Conservation (phyloP, 176 grass and related monocot genomes). For the Avena insularis region DNA sequence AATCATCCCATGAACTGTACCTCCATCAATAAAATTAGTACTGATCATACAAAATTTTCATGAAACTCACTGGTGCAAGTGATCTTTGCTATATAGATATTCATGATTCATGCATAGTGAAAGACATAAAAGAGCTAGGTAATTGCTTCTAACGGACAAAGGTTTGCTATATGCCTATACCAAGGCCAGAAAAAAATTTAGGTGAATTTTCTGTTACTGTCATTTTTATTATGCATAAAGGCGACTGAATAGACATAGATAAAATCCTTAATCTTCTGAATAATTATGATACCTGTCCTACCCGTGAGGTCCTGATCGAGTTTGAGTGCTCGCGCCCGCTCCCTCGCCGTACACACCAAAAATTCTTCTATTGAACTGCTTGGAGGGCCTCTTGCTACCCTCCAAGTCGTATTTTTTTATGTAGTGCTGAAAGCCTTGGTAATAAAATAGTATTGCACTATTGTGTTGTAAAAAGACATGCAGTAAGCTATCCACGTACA, state of each 20-base stretch:
- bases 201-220: not conserved
- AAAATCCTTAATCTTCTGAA: not conserved
- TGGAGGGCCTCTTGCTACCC: too few relatives aligned
- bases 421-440: not conserved
- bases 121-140: not conserved
- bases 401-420: not conserved
- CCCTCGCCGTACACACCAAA: too few relatives aligned
- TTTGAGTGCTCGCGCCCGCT: too few relatives aligned
- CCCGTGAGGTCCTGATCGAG: too few relatives aligned
- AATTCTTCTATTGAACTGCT: too few relatives aligned
- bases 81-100: not conserved
- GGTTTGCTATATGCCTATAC: not conserved
- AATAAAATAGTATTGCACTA: not conserved
- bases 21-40: not conserved
- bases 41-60: not conserved
- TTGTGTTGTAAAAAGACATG: not conserved
- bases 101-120: not conserved
- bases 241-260: not conserved
- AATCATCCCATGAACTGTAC: not conserved
- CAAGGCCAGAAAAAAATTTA: not conserved
- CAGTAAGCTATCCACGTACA: not conserved
- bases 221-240: not conserved
- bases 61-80: not conserved
- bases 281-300: not conserved
- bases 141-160: not conserved